Base-by-base conservation (phyloP, 768 basidiomycete species). In the Phylloporus sp. region DNA sequence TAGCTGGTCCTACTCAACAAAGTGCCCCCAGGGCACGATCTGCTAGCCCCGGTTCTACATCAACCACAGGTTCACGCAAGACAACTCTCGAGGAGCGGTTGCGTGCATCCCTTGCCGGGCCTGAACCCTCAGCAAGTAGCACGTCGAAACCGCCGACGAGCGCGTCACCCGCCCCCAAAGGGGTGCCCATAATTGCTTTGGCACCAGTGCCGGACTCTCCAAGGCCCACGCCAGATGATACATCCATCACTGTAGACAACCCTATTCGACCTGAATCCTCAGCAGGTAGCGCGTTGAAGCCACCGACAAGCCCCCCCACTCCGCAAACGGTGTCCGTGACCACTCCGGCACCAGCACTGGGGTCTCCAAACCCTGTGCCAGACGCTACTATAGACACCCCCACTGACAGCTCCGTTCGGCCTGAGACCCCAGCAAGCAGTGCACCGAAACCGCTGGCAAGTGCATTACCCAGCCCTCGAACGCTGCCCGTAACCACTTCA, bases 71-170 rank as follows among this genome's bases (percentile, higher is more conserved):
- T 16, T 47, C 64, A 45, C 69, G 74, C 41, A 85, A 86, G 62
- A 74, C 78, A 8, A 86, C 78, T 22, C 72, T 91, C 2, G 90
- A 91, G 68, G 89, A 91, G 52, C 76, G 90, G 40, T 72, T 91
- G n/a, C 79, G 84, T 40, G 84, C 86, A 36, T 79, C 72, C 24
- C 78, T 84, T 58, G 75, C 77, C 20, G 75, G 77, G 46, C 80
- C 77, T 18, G 87, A 89, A 18, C 71, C 75, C 12, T 79, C 80
- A 9, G 72, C 66, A 50, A 53, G 68, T 18, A 71, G 69, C 22
- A 73, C 81, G 0, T 73, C 80, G 6, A 53, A 54, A 36, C 62
- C 65, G 8, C 76, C 81, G 18, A 60, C 71, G 6, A 72, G 70
- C 35, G 65, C 70, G 16, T 77, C 82, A 4, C 75, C 81, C 12